These are phyloP conservation scores for Russula lepida DNA, from an alignment of 768 basidiomycete genomes.

Conservation along the genomic window DNA sequence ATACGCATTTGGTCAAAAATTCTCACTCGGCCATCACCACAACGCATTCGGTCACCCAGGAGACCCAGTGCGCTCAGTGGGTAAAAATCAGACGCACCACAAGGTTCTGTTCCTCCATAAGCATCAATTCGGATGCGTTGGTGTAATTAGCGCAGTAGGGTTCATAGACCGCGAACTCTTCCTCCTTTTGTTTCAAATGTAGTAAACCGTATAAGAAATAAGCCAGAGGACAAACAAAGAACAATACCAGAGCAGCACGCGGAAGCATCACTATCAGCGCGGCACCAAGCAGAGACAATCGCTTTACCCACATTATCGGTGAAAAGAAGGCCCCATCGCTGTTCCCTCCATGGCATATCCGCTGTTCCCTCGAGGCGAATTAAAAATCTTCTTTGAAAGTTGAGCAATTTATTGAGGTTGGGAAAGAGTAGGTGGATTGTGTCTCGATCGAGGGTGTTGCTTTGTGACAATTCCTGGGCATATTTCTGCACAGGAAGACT, in stretches of 20 bases:
- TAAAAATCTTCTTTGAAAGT: conserved; percentile 92
- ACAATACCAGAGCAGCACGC: conserved; percentile 34
- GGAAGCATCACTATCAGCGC: conserved; percentile 35
- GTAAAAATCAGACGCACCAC: conserved; percentile 46
- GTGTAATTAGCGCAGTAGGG: conserved; percentile 96
- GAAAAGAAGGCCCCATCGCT: conserved; percentile 84
- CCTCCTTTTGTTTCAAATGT: conserved; percentile 67
- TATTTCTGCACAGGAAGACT: conserved; percentile 59
- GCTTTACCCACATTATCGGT: conserved; percentile 61
- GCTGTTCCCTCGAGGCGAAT: conserved; percentile 83
- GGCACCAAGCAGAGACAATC: conserved; percentile 17
- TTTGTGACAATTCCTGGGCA: conserved; percentile 70
- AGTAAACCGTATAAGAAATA: conserved; percentile 3
- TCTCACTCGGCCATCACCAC: background rate
- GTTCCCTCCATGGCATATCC: conserved; percentile 73
- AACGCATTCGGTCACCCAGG: conserved; percentile 2
- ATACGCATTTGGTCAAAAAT: conserved; percentile 21
- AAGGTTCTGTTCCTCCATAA: conserved; percentile 79
- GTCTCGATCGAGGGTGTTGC: conserved; percentile 84
- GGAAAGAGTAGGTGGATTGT: conserved; percentile 95
- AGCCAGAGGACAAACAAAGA: conserved; percentile 24
- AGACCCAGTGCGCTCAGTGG: background rate
- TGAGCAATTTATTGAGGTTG: conserved; percentile 87
- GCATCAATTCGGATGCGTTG: conserved; percentile 76
- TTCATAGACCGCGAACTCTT: conserved; percentile 92